A percentile compares a stretch with the other conserved stretches of the same genome.
These are phyloP conservation scores for Hygrophila difformis DNA, from an alignment of 257 asterid genomes.

Conservation along the genomic window DNA sequence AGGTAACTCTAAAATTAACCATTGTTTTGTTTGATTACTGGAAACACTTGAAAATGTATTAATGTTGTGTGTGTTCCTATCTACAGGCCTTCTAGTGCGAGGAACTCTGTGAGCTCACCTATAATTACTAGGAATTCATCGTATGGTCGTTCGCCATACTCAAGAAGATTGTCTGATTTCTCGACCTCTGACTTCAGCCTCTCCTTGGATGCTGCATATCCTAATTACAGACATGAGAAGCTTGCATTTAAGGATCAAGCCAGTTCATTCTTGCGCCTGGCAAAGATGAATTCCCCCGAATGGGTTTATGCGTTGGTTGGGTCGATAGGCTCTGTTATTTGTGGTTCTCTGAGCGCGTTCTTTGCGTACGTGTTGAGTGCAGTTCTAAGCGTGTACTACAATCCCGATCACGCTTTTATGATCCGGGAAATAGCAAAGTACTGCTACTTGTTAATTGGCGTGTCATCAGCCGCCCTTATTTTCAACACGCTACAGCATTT, in stretches of 20 bases:
- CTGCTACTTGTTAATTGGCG: slow-evolving; percentile 83
- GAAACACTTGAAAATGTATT: neutral
- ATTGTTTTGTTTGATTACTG: neutral
- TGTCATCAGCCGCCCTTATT: slow-evolving; percentile 74
- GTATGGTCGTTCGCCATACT: slow-evolving; percentile 67
- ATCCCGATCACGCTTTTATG: slow-evolving; percentile 62
- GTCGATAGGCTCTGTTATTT: slow-evolving; percentile 65
- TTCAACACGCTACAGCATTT: slow-evolving; percentile 73
- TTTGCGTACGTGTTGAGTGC: slow-evolving; percentile 77
- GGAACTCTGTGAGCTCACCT: slow-evolving; percentile 79
- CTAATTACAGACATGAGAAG: slow-evolving; percentile 62
- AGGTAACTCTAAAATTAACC: slow-evolving; percentile 24
- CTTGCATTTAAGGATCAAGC: slow-evolving; percentile 75
- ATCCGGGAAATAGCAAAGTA: slow-evolving; percentile 65
- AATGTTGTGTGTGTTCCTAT: neutral
- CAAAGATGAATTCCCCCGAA: slow-evolving; percentile 78
- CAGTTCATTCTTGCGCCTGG: slow-evolving; percentile 65
- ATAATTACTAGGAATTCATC: slow-evolving; percentile 69
- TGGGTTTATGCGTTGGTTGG: slow-evolving; percentile 74
- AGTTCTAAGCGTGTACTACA: slow-evolving; percentile 73
- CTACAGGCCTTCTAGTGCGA: slow-evolving; percentile 75
- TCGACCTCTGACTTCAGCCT: slow-evolving; percentile 73
- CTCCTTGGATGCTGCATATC: slow-evolving; percentile 54
- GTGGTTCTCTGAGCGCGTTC: slow-evolving; percentile 77
- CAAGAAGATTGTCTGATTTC: slow-evolving; percentile 66